Percentiles rank a stretch among this genome's conserved stretches.
phyloP scores from a whole-genome alignment of 257 asterid genomes.

The Rubia yunnanensis region DNA sequence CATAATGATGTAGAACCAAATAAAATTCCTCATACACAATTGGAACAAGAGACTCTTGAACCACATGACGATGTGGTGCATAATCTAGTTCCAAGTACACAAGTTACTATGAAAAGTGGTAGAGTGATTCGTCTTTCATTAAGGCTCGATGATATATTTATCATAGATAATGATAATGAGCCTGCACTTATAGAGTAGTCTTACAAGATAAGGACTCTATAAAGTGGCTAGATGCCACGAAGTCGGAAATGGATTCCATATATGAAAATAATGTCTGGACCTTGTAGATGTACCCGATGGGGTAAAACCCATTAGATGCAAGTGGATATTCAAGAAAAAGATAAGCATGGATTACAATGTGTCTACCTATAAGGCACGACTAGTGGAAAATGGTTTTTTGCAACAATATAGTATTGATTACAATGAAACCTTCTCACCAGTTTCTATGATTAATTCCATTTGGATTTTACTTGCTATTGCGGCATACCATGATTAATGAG shows the following conservation, averaged over 20 bases:
- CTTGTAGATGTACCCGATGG: too few species aligned
- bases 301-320: background rate
- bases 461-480: background rate
- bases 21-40: too few species aligned
- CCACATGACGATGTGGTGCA: background rate
- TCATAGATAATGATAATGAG: too few species aligned
- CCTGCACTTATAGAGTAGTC: too few species aligned
- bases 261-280: too few species aligned
- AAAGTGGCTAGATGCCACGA: too few species aligned
- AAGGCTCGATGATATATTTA: background rate
- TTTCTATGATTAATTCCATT: background rate
- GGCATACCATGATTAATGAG: background rate
- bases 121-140: background rate
- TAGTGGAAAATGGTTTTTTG: background rate
- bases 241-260: too few species aligned
- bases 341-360: background rate
- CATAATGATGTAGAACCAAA: background rate
- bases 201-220: too few species aligned
- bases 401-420: background rate
- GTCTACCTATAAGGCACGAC: background rate
- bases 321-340: background rate
- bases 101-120: background rate
- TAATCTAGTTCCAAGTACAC: background rate
- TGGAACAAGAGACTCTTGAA: too few species aligned
- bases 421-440: background rate